Percentiles rank a stretch among this genome's conserved stretches.
Conservation (phyloP, 306 rosid species). For the Myrica gale region DNA sequence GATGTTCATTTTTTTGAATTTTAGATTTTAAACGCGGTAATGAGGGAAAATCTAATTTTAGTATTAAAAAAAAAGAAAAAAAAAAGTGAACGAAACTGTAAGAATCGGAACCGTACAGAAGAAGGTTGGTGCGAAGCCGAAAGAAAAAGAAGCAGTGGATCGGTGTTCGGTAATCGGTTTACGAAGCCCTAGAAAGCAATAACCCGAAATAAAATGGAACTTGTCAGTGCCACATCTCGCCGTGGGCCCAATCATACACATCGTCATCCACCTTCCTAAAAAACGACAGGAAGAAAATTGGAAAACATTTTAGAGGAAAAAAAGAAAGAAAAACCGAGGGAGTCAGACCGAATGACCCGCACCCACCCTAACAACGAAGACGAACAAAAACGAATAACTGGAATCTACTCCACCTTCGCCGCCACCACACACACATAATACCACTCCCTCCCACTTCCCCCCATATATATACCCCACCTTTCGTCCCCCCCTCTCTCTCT, state of each 20-base stretch:
- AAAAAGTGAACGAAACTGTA: too few species aligned
- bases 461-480: not conserved
- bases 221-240: slow-evolving; percentile 24
- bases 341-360: slow-evolving; percentile 24
- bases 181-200: slow-evolving; percentile 1
- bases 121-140: too few species aligned
- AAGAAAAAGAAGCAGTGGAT: not conserved
- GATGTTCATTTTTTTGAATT: too few species aligned
- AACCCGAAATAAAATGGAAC: not conserved
- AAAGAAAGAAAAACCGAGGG: not conserved
- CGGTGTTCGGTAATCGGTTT: slow-evolving; percentile 10
- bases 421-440: slow-evolving; percentile 27
- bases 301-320: not conserved
- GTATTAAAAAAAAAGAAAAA: too few species aligned
- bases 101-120: too few species aligned
- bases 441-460: slow-evolving; percentile 16
- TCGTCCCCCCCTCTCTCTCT: not conserved
- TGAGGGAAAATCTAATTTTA: too few species aligned
- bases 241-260: slow-evolving; percentile 28
- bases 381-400: slow-evolving; percentile 37
- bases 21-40: too few species aligned
- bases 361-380: slow-evolving; percentile 26
- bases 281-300: not conserved
- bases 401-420: slow-evolving; percentile 52
- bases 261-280: not conserved